Base-by-base conservation (phyloP, 2,329 filamentous ascomycete species). In the Pseudogymnoascus pannorum region DNA sequence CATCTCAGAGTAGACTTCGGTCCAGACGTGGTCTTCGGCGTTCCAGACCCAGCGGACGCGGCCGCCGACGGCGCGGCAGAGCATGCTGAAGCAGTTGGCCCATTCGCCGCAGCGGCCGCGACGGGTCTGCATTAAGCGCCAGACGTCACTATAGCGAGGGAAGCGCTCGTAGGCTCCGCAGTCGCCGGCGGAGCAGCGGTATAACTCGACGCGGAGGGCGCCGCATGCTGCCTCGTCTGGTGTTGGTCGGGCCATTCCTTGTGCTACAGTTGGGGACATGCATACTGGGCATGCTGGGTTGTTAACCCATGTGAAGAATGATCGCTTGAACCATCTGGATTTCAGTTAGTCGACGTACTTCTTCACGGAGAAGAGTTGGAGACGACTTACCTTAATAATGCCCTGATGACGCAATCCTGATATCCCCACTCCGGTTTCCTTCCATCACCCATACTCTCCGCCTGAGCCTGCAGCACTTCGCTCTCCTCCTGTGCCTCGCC, bases 11-110 rank as follows among this genome's bases (percentile, higher is more conserved):
- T 96, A 99, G 12, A 97, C 88, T 70, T 97, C 94, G 1, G 92
- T 96, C 94, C 94, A 99, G 24, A 97, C 91, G 71, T 97, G 91
- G 73, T 97, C 94, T 75, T 97, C 94, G 29, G 89, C 88, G 68
- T 97, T 97, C 94, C 94, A 99, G 9, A 99, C 89, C 94, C 94
- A 99, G 70, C 94, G 86, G 22, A 97, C 92, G 64, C 93, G 85
- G 63, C 89, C 90, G 58, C 93, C 93, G 12, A 97, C 86, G 4
- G 94, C 94, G 63, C 93, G 86, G 79, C 93, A 97, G 59, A 99
- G 82, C 94, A 97, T 97, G 77, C 88, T 93, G 77, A 99, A 99
- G 80, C 92, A 97, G 76, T 97, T 97, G 67, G 91, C 92, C 92
- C 94, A 97, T 77, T 99, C 94, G 64, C 94, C 94, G 64, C 88